Percentiles rank a stretch among this genome's conserved stretches.
Evolutionary conservation across 305 asterid species (phyloP).

Genomic region (Solanum hybrid): DNA sequence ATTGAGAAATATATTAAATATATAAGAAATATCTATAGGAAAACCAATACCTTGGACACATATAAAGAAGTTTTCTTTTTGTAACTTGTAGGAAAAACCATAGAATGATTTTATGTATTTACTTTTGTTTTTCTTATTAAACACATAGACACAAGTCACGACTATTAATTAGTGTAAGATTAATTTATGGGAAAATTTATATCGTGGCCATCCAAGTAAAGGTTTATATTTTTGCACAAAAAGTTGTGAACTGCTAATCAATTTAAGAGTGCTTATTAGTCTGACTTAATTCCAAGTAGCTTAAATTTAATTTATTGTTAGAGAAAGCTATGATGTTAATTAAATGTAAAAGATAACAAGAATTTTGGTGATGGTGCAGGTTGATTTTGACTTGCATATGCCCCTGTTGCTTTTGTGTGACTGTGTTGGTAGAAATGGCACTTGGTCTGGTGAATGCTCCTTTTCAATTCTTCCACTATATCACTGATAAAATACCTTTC

Average conservation of each 20-base stretch:
- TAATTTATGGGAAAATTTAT: not conserved
- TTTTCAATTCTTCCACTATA: not conserved
- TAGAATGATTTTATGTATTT: not conserved
- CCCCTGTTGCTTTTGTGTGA: not conserved
- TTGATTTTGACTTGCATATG: not conserved
- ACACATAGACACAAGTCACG: not conserved
- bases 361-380: not conserved
- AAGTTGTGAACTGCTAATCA: not conserved
- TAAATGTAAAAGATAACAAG: not conserved
- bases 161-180: not conserved
- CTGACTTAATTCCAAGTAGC: not conserved
- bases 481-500: slow-evolving; percentile 1
- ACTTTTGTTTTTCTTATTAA: not conserved
- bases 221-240: not conserved
- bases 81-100: no score
- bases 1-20: no score
- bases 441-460: not conserved
- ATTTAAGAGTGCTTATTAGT: not conserved
- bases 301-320: not conserved
- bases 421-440: not conserved
- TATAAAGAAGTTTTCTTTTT: not conserved
- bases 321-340: not conserved
- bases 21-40: no score
- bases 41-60: not conserved
- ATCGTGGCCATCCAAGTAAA: not conserved